Percentiles rank a stretch among this genome's conserved stretches.
Conservation (phyloP, 1,284 basidiomycete species). For the Irpex sp. region DNA sequence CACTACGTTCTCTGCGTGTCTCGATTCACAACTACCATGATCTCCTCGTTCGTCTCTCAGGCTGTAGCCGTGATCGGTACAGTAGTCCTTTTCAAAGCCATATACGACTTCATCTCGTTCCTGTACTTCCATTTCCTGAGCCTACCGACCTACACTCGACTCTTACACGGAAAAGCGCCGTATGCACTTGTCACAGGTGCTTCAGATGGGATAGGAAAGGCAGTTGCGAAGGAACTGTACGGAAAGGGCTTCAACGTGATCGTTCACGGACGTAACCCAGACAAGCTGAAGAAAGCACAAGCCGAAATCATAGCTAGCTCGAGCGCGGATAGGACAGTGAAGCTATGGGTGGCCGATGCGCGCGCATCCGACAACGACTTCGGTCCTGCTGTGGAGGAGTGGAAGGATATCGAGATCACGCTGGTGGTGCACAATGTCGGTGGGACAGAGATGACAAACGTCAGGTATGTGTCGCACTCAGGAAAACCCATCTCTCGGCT, state of each 20-base stretch:
- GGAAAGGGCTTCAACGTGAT: conserved; percentile 28
- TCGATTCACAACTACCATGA: not conserved
- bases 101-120: not conserved
- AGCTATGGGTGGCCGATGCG: conserved; percentile 8
- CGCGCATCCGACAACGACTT: conserved; percentile 20
- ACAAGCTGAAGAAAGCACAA: conserved; percentile 23
- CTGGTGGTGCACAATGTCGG: conserved; percentile 29
- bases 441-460: conserved; percentile 7
- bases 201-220: conserved; percentile 30
- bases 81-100: conserved; percentile 1
- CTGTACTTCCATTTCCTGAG: conserved; percentile 11
- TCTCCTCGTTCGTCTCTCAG: not conserved
- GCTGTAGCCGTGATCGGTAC: not conserved
- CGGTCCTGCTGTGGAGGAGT: conserved; percentile 18
- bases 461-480: not conserved
- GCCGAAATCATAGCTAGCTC: conserved; percentile 17
- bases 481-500: not conserved
- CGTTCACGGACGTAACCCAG: conserved; percentile 28
- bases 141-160: conserved; percentile 19
- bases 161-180: conserved; percentile 20
- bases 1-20: not conserved
- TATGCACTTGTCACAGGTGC: conserved; percentile 29
- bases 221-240: conserved; percentile 25
- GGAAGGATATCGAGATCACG: conserved; percentile 25
- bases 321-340: not conserved